A percentile compares a stretch with the other conserved stretches of the same genome.
Conservation (phyloP, 805 yeast genomes). For the Saccharomycopsis babjevae region DNA sequence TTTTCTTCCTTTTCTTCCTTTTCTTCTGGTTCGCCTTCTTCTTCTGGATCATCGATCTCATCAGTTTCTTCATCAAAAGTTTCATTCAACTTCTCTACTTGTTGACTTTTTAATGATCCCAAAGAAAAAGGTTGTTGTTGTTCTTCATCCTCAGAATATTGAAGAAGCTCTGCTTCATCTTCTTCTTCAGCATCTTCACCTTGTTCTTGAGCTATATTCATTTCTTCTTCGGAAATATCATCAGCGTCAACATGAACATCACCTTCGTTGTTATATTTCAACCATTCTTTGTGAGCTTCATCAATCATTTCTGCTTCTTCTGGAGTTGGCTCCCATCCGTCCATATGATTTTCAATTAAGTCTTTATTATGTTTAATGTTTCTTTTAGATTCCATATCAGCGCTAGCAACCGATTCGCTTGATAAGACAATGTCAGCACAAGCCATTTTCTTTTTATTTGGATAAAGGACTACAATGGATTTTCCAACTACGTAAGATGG, state of each 20-base stretch:
- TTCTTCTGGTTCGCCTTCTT: background rate
- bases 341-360: constrained; percentile 10
- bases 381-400: constrained; percentile 21
- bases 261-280: constrained; percentile 15
- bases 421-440: constrained; percentile 46
- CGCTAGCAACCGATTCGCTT: constrained; percentile 16
- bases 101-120: background rate
- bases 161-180: background rate
- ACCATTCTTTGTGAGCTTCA: constrained; percentile 15
- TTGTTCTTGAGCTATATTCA: constrained; percentile 2
- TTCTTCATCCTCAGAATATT: background rate
- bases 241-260: constrained; percentile 24
- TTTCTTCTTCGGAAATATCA: constrained; percentile 16
- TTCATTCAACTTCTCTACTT: background rate
- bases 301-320: constrained; percentile 18
- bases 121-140: background rate
- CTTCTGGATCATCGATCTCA: background rate
- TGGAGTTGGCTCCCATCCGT: constrained; percentile 19
- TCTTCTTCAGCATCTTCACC: background rate
- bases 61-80: background rate
- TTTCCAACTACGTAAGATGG: constrained; percentile 51
- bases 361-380: constrained; percentile 13
- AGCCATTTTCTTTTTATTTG: constrained; percentile 45
- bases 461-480: constrained; percentile 47
- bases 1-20: background rate